Evolutionary conservation across 352 stramenopile species (phyloP), one percentile per base, ranked within the genome.

Genomic region (Globisporangium viniferum): DNA sequence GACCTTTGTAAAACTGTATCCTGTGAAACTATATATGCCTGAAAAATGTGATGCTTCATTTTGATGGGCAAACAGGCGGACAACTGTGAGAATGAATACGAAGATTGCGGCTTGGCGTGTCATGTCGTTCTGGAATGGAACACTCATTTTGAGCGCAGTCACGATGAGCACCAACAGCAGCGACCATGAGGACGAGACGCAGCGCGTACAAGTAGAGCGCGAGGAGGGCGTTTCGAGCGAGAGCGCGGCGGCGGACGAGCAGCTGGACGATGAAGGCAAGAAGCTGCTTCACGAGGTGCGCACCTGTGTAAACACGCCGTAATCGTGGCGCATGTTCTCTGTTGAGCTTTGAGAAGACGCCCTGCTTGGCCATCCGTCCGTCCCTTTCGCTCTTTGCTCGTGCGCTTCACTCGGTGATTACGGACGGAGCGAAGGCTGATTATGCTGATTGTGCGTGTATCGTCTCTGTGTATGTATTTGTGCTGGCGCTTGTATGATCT

Each of bases 201-300:
- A 22, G 41, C 31, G 18, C 31, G 33, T 3, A 12, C n/a, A n/a
- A 56, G 46, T 15, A 18, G 33, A 48, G 33, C n/a, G 5, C 56
- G n/a, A 49, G 9, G 56, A 46, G 39, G 12, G 39, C 20, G 39
- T 46, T 14, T 46, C 18, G 39, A 46, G 20, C 7, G 55, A 57
- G 51, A 31, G 20, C 29, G n/a, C 39, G 4, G 5, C 18, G 22
- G 22, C 14, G 36, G 61, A 59, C 12, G 61, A 66, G n/a, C 46
- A 49, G 44, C 51, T 71, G 15, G 66, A 71, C 22, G 66, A 53
- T 9, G 66, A 71, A 35, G 59, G 24, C 29, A 57, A 51, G 36
- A 66, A 67, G 59, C 66, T 71, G 14, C 59, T 71, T 5, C 35
- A 63, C 36, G 66, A 71, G 36, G 66, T 71, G 33, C 59, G 66